Base-by-base conservation (phyloP, 208 protist species). In the Plasmodiophora brassicae region DNA sequence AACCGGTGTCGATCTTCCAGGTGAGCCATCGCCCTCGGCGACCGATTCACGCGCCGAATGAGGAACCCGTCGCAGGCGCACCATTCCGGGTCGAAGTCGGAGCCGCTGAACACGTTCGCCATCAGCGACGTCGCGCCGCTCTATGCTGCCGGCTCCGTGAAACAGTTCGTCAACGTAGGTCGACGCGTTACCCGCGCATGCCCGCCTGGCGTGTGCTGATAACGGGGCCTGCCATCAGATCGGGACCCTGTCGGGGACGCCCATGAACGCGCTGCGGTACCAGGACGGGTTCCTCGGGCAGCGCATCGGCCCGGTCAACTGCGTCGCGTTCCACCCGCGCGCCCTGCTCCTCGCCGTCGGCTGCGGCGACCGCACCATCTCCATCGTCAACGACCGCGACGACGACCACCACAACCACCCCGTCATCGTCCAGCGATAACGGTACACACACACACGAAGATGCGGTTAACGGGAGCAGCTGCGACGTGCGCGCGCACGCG, bases 261-360 rank as follows among this genome's bases (percentile, higher is more conserved):
- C n/a, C 22, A 38, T 88, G 5, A 88, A 88, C 50, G 25, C 38
- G 1, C 28, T 88, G 32, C 85, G 85, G 38, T 86, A 88, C 54
- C 54, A 88, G 20, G 85, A 88, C 39, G 85, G 85, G 39, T 88
- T 88, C 54, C 36, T 88, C 1, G 85, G 85, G 5, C 85, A 88
- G 54, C 36, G 85, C 1, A 54, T 88, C 38, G 85, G 53, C 44
- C 32, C 43, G n/a, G 85, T 88, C 46, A 86, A 8, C 10, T 46
- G 8, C 10, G 39, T 88, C 5, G 46, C 43, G 32, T 88, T 88
- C 46, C 85, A 88, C 36, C 53, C 5, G 20, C 65, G 65, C 32
- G 32, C 32, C n/a, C 65, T 38, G 41, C 5, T 78, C 10, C 41
- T 78, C 32, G 65, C 65, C 41, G n/a, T 78, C 41, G 65, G 65